A percentile compares a stretch with the other conserved stretches of the same genome.
Conservation (phyloP, 257 asterid genomes). For the Echium plantagineum region DNA sequence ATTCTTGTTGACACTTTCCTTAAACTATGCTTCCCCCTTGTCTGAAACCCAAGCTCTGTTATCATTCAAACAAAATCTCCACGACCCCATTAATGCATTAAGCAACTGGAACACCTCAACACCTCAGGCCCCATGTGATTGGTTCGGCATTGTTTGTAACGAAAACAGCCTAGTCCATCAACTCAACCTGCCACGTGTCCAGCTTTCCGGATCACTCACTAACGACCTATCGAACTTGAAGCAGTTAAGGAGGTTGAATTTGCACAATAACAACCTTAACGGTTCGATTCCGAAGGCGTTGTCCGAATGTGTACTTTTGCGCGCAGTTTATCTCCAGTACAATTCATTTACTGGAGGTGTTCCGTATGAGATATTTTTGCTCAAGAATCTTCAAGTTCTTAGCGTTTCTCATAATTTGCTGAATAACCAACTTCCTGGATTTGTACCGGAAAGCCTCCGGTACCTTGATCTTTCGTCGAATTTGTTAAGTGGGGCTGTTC, state of each 20-base stretch:
- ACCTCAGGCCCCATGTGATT: conserved; percentile 64
- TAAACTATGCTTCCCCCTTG: no score
- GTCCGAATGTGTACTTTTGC: conserved; percentile 38
- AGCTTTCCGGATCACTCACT: conserved; percentile 41
- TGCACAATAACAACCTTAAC: conserved; percentile 52
- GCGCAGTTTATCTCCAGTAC: conserved; percentile 57
- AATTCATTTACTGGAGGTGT: conserved; percentile 53
- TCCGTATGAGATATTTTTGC: conserved; percentile 35
- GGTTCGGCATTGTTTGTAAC: conserved; percentile 58
- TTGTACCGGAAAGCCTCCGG: conserved; percentile 27
- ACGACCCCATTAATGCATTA: conserved; percentile 55
- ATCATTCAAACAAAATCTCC: conserved; percentile 34
- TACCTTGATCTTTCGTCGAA: conserved; percentile 57
- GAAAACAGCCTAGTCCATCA: conserved; percentile 33
- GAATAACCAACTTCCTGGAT: conserved; percentile 30
- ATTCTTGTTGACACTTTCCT: no score
- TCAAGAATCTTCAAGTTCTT: conserved; percentile 43
- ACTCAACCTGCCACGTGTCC: conserved; percentile 55
- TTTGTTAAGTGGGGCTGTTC: conserved; percentile 42
- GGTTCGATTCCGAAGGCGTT: conserved; percentile 51
- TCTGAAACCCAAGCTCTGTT: conserved; percentile 38
- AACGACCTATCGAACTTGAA: conserved; percentile 28
- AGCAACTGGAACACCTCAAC: conserved; percentile 59
- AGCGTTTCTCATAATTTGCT: conserved; percentile 47
- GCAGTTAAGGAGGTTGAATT: conserved; percentile 51